Evolutionary conservation across 2,329 filamentous ascomycete species (phyloP), one percentile per base, ranked within the genome.

Genomic region (Coniosporium tulheliwenetii): DNA sequence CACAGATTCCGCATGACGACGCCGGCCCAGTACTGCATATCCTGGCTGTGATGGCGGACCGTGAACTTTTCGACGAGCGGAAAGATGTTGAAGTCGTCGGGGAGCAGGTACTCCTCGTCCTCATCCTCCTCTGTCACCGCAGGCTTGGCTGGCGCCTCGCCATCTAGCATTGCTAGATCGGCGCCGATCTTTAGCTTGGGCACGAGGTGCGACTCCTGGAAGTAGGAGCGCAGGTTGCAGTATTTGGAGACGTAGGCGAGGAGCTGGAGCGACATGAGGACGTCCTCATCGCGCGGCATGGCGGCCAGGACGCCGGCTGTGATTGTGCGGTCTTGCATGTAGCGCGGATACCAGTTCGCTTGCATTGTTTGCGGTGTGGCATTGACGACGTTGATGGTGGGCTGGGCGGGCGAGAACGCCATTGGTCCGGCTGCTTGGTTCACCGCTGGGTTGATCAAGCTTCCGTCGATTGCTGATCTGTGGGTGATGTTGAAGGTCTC

Each of bases 21-120:
- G 46, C 89, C 91, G 13, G 91, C 91, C 91, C 91, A 98, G 66
- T 98, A 98, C 60, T 95, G 89, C 91, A 98, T 98, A 57, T 95
- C 87, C 44, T 85, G 55, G 42, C 52, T 52, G 41, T 58, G 55
- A 62, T 95, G 85, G 56, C 95, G 86, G 29, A 95, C 85, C 4
- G 91, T 98, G 58, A 96, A 98, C 61, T 95, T 96, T 62, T 98
- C 91, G 38, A 98, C 91, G 31, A 98, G 69, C 2, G 91, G 91
- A 63, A 98, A 98, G 49, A 98, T 93, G 62, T 98, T 98, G 64
- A 93, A 89, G 59, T 96, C 85, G 55, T 96, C 89, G 10, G 87
- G 83, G 7, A 93, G 71, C 19, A 93, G 66, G 56, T 94, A 96
- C 59, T 98, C 89, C 52, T 89, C 82, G 43, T 85, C 77, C 37